Base-by-base conservation (phyloP, 495 filamentous ascomycete species). In the Echria macrotheca region DNA sequence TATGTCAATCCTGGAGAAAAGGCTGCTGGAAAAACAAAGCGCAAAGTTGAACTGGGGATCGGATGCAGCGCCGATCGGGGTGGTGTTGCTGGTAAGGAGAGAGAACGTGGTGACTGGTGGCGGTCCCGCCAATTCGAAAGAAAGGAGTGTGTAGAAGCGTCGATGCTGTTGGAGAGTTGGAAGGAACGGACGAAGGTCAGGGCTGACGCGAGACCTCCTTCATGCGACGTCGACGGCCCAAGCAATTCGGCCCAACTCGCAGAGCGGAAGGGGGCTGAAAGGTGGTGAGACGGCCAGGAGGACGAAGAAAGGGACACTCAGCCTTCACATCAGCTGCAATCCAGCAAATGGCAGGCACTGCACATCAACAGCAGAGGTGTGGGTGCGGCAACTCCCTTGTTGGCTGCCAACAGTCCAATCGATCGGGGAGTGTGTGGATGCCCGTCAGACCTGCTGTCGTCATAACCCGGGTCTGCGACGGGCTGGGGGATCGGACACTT, bases 191-290 rank as follows among this genome's bases (percentile, higher is more conserved):
- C 35, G 33, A 48, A 40, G 15, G 46, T 48, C 35, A 39, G 36
- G 46, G 46, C 46, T 23, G 33, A 48, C 45, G 14, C 45, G 33
- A 24, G 49, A 45, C 46, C 49, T 48, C 37, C 52, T 57, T 63
- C 54, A 63, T 57, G 56, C 54, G 54, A 56, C 49, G 46, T 10
- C 10, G 24, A 49, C 6, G 51, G 51, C 29, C 47, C 35, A 44
- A 50, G 55, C 36, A 36, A 44, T 32, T 33, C 38, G 11, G 24
- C 4, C 22, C 28, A n/a, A 19, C n/a, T 19, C 7, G 11, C 21
- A 42, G 22, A 5, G 39, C n/a, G 29, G 33, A 55, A 40, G 40
- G 39, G 4, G 28, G 42, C 19, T 50, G 19, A 23, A 21, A 26
- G 8, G 49, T 45, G 51, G 50, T 54, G 53, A 49, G 46, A 45